phyloP scores from a whole-genome alignment of 2,329 filamentous ascomycete genomes.

The Verticillium alfalfae region DNA sequence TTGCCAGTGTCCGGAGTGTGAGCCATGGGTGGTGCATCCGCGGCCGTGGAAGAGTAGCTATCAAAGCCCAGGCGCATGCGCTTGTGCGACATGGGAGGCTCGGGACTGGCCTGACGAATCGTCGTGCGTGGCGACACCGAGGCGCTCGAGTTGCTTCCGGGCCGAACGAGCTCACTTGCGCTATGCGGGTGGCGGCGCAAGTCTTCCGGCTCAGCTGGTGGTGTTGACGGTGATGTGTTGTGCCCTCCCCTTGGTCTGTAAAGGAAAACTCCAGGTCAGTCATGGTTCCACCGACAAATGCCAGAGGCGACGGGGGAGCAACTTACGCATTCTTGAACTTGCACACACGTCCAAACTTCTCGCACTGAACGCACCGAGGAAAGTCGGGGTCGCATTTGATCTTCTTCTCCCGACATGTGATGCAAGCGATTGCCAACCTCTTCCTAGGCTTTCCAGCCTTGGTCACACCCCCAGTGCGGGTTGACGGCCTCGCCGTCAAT shows the following conservation, averaged over 20 bases:
- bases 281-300: neutral
- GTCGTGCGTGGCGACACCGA: slow-evolving; percentile 42
- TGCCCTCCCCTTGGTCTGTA: slow-evolving; percentile 51
- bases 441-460: slow-evolving; percentile 93
- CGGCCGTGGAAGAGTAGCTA: slow-evolving; percentile 29
- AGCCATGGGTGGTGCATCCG: slow-evolving; percentile 23
- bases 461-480: slow-evolving; percentile 87
- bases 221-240: slow-evolving; percentile 49
- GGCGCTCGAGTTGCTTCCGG: slow-evolving; percentile 38
- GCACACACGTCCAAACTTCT: slow-evolving; percentile 83
- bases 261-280: slow-evolving; percentile 8
- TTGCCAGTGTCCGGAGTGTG: slow-evolving; percentile 30
- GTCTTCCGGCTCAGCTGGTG: slow-evolving; percentile 44
- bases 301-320: neutral
- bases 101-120: slow-evolving; percentile 22
- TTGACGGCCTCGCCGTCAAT: slow-evolving; percentile 86
- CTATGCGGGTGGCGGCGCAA: slow-evolving; percentile 17
- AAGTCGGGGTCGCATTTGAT: slow-evolving; percentile 92
- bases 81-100: slow-evolving; percentile 34
- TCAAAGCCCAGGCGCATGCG: slow-evolving; percentile 43
- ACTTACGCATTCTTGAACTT: slow-evolving; percentile 82
- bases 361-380: slow-evolving; percentile 83
- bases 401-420: slow-evolving; percentile 93
- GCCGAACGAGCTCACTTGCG: slow-evolving; percentile 28
- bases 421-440: slow-evolving; percentile 83